Evolutionary conservation across 768 basidiomycete species (phyloP), one percentile per base, ranked within the genome.

Genomic region (Hydnomerulius pinastri): DNA sequence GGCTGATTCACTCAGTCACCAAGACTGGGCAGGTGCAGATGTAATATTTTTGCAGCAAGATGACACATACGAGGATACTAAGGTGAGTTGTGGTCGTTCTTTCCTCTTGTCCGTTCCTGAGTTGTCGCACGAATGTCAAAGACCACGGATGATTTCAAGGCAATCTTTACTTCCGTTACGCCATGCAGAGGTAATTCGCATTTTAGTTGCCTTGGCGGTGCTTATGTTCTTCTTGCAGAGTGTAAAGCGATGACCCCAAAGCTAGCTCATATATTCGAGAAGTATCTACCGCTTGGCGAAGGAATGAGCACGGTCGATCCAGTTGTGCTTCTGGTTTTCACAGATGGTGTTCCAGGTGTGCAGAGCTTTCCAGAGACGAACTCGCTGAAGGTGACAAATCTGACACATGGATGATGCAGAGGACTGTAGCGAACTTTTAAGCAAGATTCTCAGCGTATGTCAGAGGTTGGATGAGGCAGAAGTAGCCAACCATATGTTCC

Each of bases 261-360:
- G 48, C 57, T 63, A 40, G 28, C 18, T 18, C 43, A 53, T 23
- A 43, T 65, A 25, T 59, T 65, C 40, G 62, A 59, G 25, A 51
- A 49, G 3, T 44, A 59, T 25, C 5, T 46, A 8, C 2, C 51
- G 15, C 43, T 51, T n/a, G n/a, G n/a, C 18, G 10, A 33, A 10
- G 54, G 46, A 20, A 42, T 50, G 28, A 12, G 27, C 8, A n/a
- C 20, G 10, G 52, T 51, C 27, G 47, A 13, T 32, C 53, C 59
- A 10, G 54, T 52, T 20, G 5, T 51, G 10, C 27, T 62, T 3
- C 15, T 65, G 21, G 55, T 64, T 35, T 6, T 64, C 43, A 62
- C 60, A 9, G 63, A 64, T 10, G 60, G 53, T 10, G 30, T 59
- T 21, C 44, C 60, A 15, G 23, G 62, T 59, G 37, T 59, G 62